A percentile compares a stretch with the other conserved stretches of the same genome.
Conservation (phyloP, 495 filamentous ascomycete species). For the Amphirosellinia nigrospora region DNA sequence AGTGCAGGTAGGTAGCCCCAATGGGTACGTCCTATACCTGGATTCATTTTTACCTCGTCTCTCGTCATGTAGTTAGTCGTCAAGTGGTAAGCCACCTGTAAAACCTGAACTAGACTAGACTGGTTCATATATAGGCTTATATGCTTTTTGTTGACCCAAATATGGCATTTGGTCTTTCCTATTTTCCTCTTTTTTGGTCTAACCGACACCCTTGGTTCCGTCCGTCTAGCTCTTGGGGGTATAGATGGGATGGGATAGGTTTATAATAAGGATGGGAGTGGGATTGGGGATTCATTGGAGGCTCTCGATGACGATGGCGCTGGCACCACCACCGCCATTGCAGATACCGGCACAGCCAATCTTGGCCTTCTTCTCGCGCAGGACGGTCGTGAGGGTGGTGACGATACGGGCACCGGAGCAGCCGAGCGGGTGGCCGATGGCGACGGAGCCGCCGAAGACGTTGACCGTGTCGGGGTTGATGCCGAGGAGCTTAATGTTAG, state of each 20-base stretch:
- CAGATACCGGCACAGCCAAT: slow-evolving; percentile 94
- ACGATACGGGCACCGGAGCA: slow-evolving; percentile 92
- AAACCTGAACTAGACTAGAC: not conserved
- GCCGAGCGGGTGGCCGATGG: slow-evolving; percentile 93
- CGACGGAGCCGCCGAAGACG: slow-evolving; percentile 92
- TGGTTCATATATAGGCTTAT: not conserved
- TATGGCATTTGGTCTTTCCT: not conserved
- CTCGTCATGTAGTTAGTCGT: slow-evolving; percentile 1
- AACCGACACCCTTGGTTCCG: not conserved
- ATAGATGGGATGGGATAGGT: slow-evolving; percentile 12
- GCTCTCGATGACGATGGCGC: slow-evolving; percentile 85
- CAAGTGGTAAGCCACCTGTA: not conserved
- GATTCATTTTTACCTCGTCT: slow-evolving; percentile 11
- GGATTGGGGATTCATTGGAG: slow-evolving; percentile 48
- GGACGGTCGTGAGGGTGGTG: slow-evolving; percentile 86
- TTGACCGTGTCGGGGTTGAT: slow-evolving; percentile 89
- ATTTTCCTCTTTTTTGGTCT: slow-evolving; percentile 10
- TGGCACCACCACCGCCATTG: slow-evolving; percentile 96
- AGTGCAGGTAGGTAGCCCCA: not conserved
- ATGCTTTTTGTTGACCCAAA: not conserved
- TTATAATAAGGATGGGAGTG: slow-evolving; percentile 20
- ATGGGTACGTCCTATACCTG: not conserved
- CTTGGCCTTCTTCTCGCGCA: slow-evolving; percentile 90
- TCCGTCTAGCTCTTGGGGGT: not conserved
- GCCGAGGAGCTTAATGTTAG: slow-evolving; percentile 88